These are phyloP conservation scores for Breviolum minutum DNA, from an alignment of 73 alveolate species.

Conservation along the genomic window DNA sequence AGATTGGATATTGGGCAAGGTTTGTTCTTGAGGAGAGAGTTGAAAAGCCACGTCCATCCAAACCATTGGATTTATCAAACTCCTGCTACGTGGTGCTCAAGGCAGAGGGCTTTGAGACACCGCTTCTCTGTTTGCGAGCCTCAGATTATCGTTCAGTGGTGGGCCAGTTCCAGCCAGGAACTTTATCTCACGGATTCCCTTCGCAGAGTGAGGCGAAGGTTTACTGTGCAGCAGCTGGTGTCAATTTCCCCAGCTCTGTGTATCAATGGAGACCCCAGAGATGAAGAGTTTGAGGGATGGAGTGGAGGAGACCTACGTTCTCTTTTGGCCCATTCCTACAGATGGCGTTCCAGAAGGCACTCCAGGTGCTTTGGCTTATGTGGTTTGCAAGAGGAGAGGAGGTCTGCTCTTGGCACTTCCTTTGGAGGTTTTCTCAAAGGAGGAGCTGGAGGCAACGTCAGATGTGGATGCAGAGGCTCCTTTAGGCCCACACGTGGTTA, in stretches of 20 bases:
- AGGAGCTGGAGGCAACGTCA: neutral
- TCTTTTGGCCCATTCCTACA: neutral
- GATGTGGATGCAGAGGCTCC: neutral
- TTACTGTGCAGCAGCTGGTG: neutral
- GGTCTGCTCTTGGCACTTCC: neutral
- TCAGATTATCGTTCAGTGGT: neutral
- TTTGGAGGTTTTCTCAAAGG: neutral
- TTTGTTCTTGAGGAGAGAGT: neutral
- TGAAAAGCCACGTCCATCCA: neutral
- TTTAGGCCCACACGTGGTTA: neutral
- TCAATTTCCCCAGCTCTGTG: neutral
- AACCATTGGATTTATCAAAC: neutral
- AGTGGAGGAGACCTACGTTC: neutral
- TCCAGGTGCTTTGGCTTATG: neutral
- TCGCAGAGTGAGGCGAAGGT: neutral
- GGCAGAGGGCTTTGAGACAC: neutral
- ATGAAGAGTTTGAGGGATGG: neutral
- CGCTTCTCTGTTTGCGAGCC: neutral
- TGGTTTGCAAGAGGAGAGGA: neutral
- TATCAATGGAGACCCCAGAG: neutral
- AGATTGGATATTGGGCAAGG: constrained; percentile 1
- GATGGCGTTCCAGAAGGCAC: neutral
- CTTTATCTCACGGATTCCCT: neutral
- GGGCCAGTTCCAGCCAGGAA: neutral
- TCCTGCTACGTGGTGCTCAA: neutral